A percentile compares a stretch with the other conserved stretches of the same genome.
phyloP scores from a whole-genome alignment of 768 basidiomycete species.

The Lactarius deliciosus region DNA sequence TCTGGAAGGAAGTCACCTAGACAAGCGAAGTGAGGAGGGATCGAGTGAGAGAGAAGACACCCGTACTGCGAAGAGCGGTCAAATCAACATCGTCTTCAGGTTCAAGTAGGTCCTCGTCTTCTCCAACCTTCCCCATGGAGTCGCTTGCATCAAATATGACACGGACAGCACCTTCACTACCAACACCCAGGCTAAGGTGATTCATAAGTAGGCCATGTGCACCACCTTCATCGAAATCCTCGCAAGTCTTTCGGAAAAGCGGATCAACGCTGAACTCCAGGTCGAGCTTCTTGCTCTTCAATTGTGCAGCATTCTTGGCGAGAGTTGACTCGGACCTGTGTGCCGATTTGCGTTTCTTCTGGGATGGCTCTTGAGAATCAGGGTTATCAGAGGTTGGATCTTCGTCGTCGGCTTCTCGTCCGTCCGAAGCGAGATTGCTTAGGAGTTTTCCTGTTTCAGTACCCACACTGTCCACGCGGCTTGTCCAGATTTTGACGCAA shows the following conservation, averaged over 20 bases:
- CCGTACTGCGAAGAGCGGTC: slow-evolving; percentile 57
- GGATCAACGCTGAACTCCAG: slow-evolving; percentile 97
- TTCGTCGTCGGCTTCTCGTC: slow-evolving; percentile 59
- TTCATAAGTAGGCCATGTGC: slow-evolving; percentile 97
- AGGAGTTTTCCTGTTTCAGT: slow-evolving; percentile 95
- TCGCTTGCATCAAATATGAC: slow-evolving; percentile 98
- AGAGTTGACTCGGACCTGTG: slow-evolving; percentile 80
- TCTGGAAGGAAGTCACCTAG: slow-evolving; percentile 74
- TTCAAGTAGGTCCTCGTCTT: slow-evolving; percentile 70
- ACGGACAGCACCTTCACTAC: slow-evolving; percentile 76
- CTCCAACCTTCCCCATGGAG: slow-evolving; percentile 70
- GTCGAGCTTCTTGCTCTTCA: slow-evolving; percentile 90
- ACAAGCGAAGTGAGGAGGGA: slow-evolving; percentile 23
- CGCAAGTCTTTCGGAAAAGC: slow-evolving; percentile 95
- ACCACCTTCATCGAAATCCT: slow-evolving; percentile 98
- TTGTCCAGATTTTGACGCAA: slow-evolving; percentile 99
- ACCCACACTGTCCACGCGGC: slow-evolving; percentile 93
- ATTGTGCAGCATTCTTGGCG: slow-evolving; percentile 78
- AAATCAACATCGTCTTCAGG: slow-evolving; percentile 68
- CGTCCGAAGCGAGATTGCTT: slow-evolving; percentile 77
- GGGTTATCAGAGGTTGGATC: slow-evolving; percentile 57
- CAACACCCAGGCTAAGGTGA: slow-evolving; percentile 77
- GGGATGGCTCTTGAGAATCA: slow-evolving; percentile 63
- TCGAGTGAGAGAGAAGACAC: slow-evolving; percentile 13
- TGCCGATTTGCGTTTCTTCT: slow-evolving; percentile 59